A percentile compares a stretch with the other conserved stretches of the same genome.
phyloP scores from a whole-genome alignment of 306 rosid species.

The Dicorynia guianensis region DNA sequence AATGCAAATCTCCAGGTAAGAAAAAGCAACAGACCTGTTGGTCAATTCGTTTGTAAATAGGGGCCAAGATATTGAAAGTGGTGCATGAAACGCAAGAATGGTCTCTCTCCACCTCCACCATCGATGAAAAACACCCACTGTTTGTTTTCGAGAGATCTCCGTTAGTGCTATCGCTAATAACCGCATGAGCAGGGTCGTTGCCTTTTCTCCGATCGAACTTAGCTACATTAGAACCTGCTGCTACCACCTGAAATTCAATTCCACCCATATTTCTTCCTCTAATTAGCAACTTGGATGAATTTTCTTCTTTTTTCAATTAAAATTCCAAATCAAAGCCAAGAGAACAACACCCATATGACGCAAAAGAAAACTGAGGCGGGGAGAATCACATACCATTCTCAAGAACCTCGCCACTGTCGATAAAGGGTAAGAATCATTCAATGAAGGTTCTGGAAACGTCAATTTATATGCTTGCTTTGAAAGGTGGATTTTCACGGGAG shows the following conservation, averaged over 20 bases:
- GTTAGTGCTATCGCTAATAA: constrained; percentile 27
- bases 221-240: constrained; percentile 47
- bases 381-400: constrained; percentile 50
- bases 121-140: constrained; percentile 45
- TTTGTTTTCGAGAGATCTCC: constrained; percentile 50
- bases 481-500: background rate
- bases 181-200: constrained; percentile 42
- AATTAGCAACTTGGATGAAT: constrained; percentile 19
- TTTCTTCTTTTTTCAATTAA: background rate
- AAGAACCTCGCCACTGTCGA: constrained; percentile 49
- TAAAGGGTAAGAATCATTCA: background rate
- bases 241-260: constrained; percentile 56
- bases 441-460: constrained; percentile 11
- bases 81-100: constrained; percentile 68
- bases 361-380: background rate
- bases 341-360: background rate
- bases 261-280: constrained; percentile 27
- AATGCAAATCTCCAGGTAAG: background rate
- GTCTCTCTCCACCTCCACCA: constrained; percentile 47
- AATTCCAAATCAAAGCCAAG: background rate
- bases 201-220: constrained; percentile 53
- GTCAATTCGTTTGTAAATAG: constrained; percentile 83
- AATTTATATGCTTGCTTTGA: background rate
- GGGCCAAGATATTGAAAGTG: constrained; percentile 87
- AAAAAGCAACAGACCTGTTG: constrained; percentile 60